Evolutionary conservation across 768 basidiomycete species (phyloP), one percentile per base, ranked within the genome.

Genomic region (Pleurotus djamor): DNA sequence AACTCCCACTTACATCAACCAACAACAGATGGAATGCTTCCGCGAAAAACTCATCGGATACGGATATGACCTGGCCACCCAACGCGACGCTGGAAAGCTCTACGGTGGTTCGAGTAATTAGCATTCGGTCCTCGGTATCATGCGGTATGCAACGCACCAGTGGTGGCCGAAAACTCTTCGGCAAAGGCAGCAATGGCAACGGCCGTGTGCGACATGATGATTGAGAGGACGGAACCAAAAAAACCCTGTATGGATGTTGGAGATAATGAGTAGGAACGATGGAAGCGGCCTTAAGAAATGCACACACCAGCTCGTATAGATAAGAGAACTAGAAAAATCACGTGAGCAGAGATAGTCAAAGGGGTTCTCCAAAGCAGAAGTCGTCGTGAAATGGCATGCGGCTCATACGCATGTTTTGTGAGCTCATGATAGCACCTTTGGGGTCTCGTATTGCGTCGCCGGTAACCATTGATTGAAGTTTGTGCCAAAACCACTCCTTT

Each of bases 31-130:
- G 87, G 62, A 74, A 82, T 0, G 91, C 94, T 65, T 88, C 84
- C 8, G 93, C 94, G 67, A 99, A 99, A 79, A 98, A 99, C 63
- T 99, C 94, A 71, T 99, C 97, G 2, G 95, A 97, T 48, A 91
- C 86, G 2, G 82, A 78, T 35, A 89, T 68, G 64, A 98, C 76
- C 59, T 80, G 72, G 2, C 88, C 95, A 14, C 94, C 96, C 10
- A 98, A 76, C 0, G 88, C 86, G 14, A 87, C 88, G 61, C 91
- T 92, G 34, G 96, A 97, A 9, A 98, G 81, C 73, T 99, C 97
- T 96, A 64, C n/a, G 44, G 21, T 17, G 17, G 21, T 16, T 34
- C 28, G 17, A 13, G 37, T 32, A 28, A 35, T 34, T 52, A 41
- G 21, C 21, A 28, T 28, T 28, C 38, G 38, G 13, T 28, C 32